Percentiles rank a stretch among this genome's conserved stretches.
Evolutionary conservation across 2,329 filamentous ascomycete genomes (phyloP).

Genomic region (Fusarium illudens): DNA sequence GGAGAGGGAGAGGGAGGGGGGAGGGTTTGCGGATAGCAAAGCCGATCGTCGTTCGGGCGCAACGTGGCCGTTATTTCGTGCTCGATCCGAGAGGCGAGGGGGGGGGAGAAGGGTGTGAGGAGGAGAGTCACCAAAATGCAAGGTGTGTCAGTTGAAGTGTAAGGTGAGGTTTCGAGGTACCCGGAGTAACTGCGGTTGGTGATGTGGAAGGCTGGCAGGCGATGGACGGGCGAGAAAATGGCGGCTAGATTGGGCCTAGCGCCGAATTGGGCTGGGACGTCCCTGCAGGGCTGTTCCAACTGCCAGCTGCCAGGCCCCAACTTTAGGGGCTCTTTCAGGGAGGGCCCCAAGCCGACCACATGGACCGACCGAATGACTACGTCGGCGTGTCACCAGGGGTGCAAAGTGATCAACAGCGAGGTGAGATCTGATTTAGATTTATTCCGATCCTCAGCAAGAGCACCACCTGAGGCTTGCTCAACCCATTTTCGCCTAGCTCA

Average conservation of each 20-base stretch:
- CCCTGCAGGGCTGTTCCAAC: slow-evolving; percentile 34
- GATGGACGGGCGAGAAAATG: slow-evolving; percentile 16
- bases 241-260: slow-evolving; percentile 47
- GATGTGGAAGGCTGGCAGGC: slow-evolving; percentile 39
- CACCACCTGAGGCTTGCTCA: neutral
- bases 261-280: slow-evolving; percentile 27
- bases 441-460: neutral
- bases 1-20: neutral
- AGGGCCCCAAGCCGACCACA: neutral
- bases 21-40: slow-evolving; percentile 8
- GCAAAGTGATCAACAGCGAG: neutral
- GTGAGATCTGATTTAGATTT: neutral
- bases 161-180: slow-evolving; percentile 38
- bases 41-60: slow-evolving; percentile 22
- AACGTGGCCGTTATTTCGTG: slow-evolving; percentile 4
- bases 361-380: slow-evolving; percentile 32
- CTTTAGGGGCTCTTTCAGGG: slow-evolving; percentile 21
- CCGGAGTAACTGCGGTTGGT: slow-evolving; percentile 44
- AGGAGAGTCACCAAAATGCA: slow-evolving; percentile 26
- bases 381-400: slow-evolving; percentile 11
- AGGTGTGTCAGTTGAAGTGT: slow-evolving; percentile 37
- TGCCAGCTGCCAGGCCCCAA: slow-evolving; percentile 27
- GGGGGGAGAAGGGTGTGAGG: slow-evolving; percentile 15
- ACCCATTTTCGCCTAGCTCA: neutral
- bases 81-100: slow-evolving; percentile 22